Evolutionary conservation across 805 yeast species (phyloP).

Genomic region (Lipomyces yamadae): DNA sequence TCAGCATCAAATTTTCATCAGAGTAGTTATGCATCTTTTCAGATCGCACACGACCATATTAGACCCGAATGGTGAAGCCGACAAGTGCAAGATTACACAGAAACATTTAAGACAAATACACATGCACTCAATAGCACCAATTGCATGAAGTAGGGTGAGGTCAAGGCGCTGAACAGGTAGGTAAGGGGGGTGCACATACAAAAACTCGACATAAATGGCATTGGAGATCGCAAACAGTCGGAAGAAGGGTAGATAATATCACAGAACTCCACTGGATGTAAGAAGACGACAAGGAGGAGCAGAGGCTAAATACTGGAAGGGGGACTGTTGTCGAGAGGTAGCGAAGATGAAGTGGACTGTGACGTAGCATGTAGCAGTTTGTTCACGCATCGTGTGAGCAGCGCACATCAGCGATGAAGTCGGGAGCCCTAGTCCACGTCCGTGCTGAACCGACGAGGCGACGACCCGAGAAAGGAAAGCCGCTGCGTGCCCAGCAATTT

Average conservation of each 20-base stretch:
- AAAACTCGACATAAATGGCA: slow-evolving; percentile 2
- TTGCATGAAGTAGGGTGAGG: background rate
- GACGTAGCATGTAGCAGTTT: slow-evolving; percentile 1
- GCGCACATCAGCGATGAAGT: background rate
- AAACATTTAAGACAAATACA: background rate
- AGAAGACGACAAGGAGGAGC: background rate
- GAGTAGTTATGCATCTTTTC: background rate
- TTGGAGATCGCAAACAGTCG: background rate
- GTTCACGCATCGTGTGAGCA: background rate
- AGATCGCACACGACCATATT: background rate
- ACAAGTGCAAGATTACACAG: background rate
- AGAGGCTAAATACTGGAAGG: background rate
- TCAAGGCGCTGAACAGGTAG: background rate
- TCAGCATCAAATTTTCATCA: background rate
- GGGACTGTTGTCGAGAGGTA: background rate
- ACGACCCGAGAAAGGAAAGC: background rate
- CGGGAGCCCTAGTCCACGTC: background rate
- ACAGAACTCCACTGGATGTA: background rate
- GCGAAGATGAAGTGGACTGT: slow-evolving; percentile 1
- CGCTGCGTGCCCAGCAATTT: background rate
- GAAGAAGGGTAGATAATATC: background rate
- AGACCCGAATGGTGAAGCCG: background rate
- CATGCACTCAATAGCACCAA: background rate
- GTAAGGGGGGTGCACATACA: background rate
- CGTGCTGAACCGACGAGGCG: background rate